These are phyloP conservation scores for Geum urbanum DNA, from an alignment of 306 rosid species.

Conservation along the genomic window DNA sequence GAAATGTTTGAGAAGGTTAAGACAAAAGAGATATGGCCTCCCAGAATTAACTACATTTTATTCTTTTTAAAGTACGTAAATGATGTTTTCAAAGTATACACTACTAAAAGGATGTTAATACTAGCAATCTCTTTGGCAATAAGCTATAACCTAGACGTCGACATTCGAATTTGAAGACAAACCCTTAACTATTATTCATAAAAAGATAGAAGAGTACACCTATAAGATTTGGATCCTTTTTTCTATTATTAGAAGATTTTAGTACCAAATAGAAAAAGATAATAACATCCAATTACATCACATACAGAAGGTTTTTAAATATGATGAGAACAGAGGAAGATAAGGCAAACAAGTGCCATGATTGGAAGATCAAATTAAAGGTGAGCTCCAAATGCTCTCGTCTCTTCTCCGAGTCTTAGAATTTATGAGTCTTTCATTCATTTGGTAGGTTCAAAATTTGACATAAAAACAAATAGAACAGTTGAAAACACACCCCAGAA, in stretches of 20 bases:
- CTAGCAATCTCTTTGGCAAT: too few relatives aligned
- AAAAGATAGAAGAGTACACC: too few relatives aligned
- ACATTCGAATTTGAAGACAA: too few relatives aligned
- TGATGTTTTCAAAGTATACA: too few relatives aligned
- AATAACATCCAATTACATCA: neutral
- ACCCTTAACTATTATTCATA: too few relatives aligned
- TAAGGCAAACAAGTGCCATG: slow-evolving; percentile 5
- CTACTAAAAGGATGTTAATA: too few relatives aligned
- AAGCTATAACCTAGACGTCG: too few relatives aligned
- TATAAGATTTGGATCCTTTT: too few relatives aligned
- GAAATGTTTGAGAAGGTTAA: slow-evolving; percentile 17
- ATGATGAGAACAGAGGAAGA: slow-evolving; percentile 3
- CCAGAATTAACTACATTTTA: neutral
- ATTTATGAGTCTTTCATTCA: neutral
- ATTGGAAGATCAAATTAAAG: slow-evolving; percentile 16
- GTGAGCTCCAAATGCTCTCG: neutral
- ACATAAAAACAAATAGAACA: neutral
- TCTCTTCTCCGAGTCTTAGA: neutral
- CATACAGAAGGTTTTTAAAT: neutral
- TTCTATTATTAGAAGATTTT: too few relatives aligned
- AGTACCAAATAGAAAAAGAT: neutral
- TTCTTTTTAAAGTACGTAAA: too few relatives aligned
- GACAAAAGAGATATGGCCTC: neutral
- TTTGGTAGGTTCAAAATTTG: neutral
- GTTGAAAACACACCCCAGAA: slow-evolving; percentile 1